Conservation (phyloP, 2,329 filamentous ascomycete genomes). For the Calonectria multiphialidica region DNA sequence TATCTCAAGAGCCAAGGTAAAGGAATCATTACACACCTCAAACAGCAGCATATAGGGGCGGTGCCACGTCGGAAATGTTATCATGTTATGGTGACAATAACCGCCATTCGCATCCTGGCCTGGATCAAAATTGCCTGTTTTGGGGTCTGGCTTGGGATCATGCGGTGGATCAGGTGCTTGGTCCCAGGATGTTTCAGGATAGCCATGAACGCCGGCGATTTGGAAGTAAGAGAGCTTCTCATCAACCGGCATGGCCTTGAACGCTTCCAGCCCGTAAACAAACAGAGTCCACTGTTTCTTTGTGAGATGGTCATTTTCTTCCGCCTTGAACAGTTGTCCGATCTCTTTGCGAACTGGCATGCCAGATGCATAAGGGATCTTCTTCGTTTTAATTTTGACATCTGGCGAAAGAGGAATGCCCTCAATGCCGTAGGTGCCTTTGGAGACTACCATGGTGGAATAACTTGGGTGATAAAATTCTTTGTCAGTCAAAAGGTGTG, state of each 20-base stretch:
- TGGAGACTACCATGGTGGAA: no score
- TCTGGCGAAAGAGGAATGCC: no score
- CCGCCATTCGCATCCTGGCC: background rate
- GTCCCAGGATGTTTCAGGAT: conserved; percentile 25
- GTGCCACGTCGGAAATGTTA: conserved; percentile 30
- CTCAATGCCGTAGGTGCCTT: no score
- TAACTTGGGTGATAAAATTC: no score
- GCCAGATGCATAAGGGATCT: no score
- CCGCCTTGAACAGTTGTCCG: no score
- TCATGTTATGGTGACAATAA: conserved; percentile 27
- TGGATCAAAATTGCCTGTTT: background rate
- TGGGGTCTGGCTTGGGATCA: background rate
- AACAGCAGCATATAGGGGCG: conserved; percentile 24
- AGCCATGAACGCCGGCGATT: conserved; percentile 27
- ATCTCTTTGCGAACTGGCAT: no score
- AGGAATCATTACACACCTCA: background rate
- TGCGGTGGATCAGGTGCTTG: background rate
- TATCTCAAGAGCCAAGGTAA: no score
- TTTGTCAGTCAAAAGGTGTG: no score
- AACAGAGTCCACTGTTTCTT: conserved; percentile 25
- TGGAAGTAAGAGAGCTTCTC: conserved; percentile 27
- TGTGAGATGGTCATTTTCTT: no score
- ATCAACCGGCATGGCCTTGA: conserved; percentile 19
- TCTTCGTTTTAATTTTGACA: no score
- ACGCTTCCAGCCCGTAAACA: conserved; percentile 17